These are phyloP conservation scores for Thielaviopsis punctulata DNA, from an alignment of 2,329 filamentous ascomycete genomes.

Conservation along the genomic window DNA sequence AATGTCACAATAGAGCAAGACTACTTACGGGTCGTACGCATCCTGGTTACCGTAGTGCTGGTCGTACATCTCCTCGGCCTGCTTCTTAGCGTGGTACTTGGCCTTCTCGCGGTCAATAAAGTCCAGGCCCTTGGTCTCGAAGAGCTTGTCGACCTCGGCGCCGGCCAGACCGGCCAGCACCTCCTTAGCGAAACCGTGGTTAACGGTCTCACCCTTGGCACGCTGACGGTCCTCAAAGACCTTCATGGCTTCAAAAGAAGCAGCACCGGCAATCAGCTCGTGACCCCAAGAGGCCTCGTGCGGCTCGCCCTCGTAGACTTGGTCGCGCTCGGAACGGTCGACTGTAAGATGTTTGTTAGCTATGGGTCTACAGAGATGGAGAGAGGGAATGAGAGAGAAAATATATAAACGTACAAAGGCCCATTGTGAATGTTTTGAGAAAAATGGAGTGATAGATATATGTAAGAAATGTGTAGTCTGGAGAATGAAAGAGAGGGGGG, in stretches of 20 bases:
- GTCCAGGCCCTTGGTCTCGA: constrained; percentile 53
- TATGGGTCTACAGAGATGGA: neutral
- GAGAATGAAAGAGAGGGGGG: neutral
- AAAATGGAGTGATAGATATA: neutral
- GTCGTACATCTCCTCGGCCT: constrained; percentile 43
- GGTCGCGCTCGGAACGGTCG: constrained; percentile 8
- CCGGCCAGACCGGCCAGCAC: constrained; percentile 53
- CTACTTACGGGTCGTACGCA: constrained; percentile 39
- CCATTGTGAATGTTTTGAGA: constrained; percentile 2
- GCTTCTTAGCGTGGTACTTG: constrained; percentile 39
- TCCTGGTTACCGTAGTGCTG: constrained; percentile 37
- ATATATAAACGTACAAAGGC: constrained; percentile 7
- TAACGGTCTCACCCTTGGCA: constrained; percentile 44
- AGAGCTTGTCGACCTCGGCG: constrained; percentile 59
- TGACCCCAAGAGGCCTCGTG: constrained; percentile 46
- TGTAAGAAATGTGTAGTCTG: neutral
- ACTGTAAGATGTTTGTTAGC: neutral
- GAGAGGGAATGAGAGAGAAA: neutral
- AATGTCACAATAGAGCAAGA: neutral
- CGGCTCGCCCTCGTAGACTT: constrained; percentile 16
- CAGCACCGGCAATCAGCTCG: constrained; percentile 58
- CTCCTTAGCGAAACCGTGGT: constrained; percentile 64
- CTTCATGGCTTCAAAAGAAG: constrained; percentile 67
- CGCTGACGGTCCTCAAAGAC: constrained; percentile 61
- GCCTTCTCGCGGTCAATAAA: constrained; percentile 39